phyloP scores from a whole-genome alignment of 2,329 filamentous ascomycete species.

The Penicillium palitans region DNA sequence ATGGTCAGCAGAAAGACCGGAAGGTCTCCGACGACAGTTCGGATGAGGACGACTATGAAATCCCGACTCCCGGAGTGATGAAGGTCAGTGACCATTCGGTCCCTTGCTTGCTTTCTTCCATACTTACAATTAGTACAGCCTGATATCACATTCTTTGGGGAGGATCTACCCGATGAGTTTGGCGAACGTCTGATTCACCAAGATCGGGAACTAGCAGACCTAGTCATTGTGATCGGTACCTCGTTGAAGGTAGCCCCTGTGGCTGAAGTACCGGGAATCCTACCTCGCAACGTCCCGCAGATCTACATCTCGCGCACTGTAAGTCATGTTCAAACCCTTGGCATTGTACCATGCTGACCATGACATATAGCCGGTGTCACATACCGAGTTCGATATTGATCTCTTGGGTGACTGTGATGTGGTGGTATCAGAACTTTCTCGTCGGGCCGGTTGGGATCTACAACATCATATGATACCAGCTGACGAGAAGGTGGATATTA shows the following conservation, averaged over 20 bases:
- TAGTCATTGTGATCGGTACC: slow-evolving; percentile 94
- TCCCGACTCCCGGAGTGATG: slow-evolving; percentile 76
- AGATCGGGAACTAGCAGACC: slow-evolving; percentile 76
- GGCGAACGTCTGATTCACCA: slow-evolving; percentile 75
- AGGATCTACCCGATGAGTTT: slow-evolving; percentile 82
- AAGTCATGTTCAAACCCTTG: slow-evolving; percentile 28
- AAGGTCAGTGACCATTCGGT: slow-evolving; percentile 48
- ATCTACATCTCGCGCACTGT: slow-evolving; percentile 83
- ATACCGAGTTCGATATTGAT: slow-evolving; percentile 96
- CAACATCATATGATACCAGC: slow-evolving; percentile 79
- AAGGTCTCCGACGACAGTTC: slow-evolving; percentile 58
- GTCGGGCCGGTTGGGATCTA: slow-evolving; percentile 76
- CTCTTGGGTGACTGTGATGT: slow-evolving; percentile 93
- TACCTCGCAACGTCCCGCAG: slow-evolving; percentile 79
- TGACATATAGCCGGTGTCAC: slow-evolving; percentile 63
- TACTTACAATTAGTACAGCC: slow-evolving; percentile 52
- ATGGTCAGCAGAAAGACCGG: slow-evolving; percentile 51
- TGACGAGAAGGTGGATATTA: slow-evolving; percentile 61
- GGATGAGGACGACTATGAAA: slow-evolving; percentile 62
- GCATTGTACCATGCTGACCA: slow-evolving; percentile 8
- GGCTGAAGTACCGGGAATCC: slow-evolving; percentile 79
- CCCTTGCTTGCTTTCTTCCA: neutral
- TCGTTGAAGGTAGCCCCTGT: slow-evolving; percentile 95
- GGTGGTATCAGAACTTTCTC: slow-evolving; percentile 82
- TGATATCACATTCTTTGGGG: slow-evolving; percentile 97